These are phyloP conservation scores for Galerina sulciceps DNA, from an alignment of 768 basidiomycete genomes.

Conservation along the genomic window DNA sequence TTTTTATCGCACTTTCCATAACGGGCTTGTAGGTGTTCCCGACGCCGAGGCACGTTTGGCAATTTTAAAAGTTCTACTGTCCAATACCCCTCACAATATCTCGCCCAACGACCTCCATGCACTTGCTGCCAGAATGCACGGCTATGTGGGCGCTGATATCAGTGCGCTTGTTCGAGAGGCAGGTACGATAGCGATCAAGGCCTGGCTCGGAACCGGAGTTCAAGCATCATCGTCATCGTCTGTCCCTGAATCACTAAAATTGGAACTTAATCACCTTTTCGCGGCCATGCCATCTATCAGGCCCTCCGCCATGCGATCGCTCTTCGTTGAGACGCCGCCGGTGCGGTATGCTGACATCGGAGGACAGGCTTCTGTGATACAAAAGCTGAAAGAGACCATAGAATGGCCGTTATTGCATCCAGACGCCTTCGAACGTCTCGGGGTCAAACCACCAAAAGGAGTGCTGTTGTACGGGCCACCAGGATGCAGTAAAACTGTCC, in stretches of 20 bases:
- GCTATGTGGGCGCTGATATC: conserved; percentile 97
- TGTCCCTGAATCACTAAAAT: conserved; percentile 32
- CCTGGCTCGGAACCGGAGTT: conserved; percentile 53
- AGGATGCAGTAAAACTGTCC: conserved; percentile 95
- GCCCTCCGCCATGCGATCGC: conserved; percentile 92
- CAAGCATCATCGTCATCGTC: conserved; percentile 15
- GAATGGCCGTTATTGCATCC: conserved; percentile 95
- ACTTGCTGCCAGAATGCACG: conserved; percentile 83
- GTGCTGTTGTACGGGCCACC: conserved; percentile 94
- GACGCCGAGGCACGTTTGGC: conserved; percentile 82
- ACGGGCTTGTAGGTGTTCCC: conserved; percentile 73
- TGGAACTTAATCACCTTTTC: conserved; percentile 67
- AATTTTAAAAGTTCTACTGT: conserved; percentile 85
- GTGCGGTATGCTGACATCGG: conserved; percentile 90
- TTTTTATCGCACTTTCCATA: not conserved
- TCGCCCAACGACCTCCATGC: conserved; percentile 59
- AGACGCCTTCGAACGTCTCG: conserved; percentile 84
- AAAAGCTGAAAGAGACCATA: conserved; percentile 86
- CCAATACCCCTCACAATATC: conserved; percentile 80
- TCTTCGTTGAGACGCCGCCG: conserved; percentile 86
- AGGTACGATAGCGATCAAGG: conserved; percentile 89
- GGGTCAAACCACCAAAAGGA: conserved; percentile 87
- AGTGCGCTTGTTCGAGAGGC: conserved; percentile 92
- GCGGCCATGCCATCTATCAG: conserved; percentile 78
- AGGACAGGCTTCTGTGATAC: conserved; percentile 80